Conservation (phyloP, 1,139 yeast genomes). For the Pichia norvegensis region DNA sequence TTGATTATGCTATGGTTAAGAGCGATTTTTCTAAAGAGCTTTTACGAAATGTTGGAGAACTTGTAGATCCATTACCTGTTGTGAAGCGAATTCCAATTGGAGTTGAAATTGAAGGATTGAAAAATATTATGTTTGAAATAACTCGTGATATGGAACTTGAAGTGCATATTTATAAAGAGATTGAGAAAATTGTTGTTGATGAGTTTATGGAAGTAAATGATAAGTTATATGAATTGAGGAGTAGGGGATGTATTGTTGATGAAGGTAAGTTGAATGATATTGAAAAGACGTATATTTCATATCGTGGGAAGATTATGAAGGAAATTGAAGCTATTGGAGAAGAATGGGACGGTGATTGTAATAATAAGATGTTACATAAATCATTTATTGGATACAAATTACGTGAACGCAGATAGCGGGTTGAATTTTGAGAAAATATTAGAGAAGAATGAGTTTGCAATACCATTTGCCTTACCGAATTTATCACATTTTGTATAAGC, state of each 20-base stretch:
- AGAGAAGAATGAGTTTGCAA: constrained; percentile 33
- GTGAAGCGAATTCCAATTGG: constrained; percentile 56
- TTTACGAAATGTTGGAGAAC: constrained; percentile 59
- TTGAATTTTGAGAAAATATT: constrained; percentile 41
- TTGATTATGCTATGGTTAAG: constrained; percentile 62
- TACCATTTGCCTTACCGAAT: constrained; percentile 66
- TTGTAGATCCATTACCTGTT: constrained; percentile 63
- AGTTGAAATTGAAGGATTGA: constrained; percentile 59
- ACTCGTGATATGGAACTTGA: constrained; percentile 59
- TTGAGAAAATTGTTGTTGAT: constrained; percentile 53
- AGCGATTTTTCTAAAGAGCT: constrained; percentile 71
- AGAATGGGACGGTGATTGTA: constrained; percentile 22
- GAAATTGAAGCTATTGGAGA: constrained; percentile 29
- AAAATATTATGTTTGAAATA: constrained; percentile 53
- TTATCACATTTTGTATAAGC: constrained; percentile 90
- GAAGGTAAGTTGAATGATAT: not conserved
- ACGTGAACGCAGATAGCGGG: not conserved
- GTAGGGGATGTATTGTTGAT: constrained; percentile 40
- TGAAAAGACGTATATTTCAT: constrained; percentile 10
- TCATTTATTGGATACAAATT: constrained; percentile 25
- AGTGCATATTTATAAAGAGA: constrained; percentile 48
- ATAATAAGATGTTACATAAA: constrained; percentile 29
- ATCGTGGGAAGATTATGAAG: constrained; percentile 20
- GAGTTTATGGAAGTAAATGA: constrained; percentile 45
- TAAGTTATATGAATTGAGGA: constrained; percentile 31